Evolutionary conservation across 2,329 filamentous ascomycete genomes (phyloP), one percentile per base, ranked within the genome.

Genomic region (Cladosporium austrohemisphaericum): DNA sequence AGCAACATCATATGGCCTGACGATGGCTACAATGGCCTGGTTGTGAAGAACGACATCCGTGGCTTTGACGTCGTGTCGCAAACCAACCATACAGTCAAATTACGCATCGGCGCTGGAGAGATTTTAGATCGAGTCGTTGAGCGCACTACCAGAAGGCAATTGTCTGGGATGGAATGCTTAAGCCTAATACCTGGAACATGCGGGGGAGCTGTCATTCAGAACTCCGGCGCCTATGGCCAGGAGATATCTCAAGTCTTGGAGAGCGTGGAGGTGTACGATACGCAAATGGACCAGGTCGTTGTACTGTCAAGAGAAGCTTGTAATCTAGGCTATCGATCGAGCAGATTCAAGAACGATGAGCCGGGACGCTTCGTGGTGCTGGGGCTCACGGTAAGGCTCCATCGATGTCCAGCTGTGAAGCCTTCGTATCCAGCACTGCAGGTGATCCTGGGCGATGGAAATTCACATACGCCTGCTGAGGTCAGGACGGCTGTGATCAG

Each of bases 151-250:
- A 10, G 28, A 11, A 25, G 26, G n/a, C 20, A 22, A 14, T 26
- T 45, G n/a, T 16, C 29, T 25, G 41, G 29, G 2, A 25, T 45
- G 9, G 41, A 35, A 5, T 35, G 41, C 22, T 22, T 45, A 7
- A 44, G 41, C 14, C 22, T 36, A 3, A 45, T 45, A 11, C 31
- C 41, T 13, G 41, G 41, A 3, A 45, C 20, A 7, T 45, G 41
- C 20, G 41, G 41, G 4, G 41, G 31, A 25, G 41, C 41, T 13
- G 9, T 45, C 14, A 45, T 45, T n/a, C 41, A 45, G 8, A 45
- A 45, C 20, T 45, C 41, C 3, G 41, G 41, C 10, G 41, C 41
- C 3, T 44, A 44, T 22, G 41, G 41, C 3, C 22, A 25, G 25
- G 41, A 45, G 10, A 35, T 45, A 20, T 45, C 41, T 18, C 29